phyloP scores from a whole-genome alignment of 1,139 yeast species.

The Yamadazyma triangularis region DNA sequence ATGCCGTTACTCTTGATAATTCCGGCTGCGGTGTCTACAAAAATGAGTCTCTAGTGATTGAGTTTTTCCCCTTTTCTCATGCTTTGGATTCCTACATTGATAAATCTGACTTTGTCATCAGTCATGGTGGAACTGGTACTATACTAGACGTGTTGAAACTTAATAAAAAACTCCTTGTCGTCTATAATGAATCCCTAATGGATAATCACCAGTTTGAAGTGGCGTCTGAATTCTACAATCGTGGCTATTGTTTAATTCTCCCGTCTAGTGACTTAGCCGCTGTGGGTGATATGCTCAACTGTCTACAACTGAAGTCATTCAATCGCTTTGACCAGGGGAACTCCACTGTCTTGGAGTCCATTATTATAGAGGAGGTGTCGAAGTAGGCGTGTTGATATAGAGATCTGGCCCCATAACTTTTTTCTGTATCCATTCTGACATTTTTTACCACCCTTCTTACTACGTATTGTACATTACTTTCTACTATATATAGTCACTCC shows the following conservation, averaged over 20 bases:
- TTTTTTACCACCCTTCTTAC: no score
- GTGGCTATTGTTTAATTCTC: constrained; percentile 5
- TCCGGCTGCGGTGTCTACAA: constrained; percentile 13
- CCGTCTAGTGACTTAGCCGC: constrained; percentile 1
- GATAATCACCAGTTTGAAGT: constrained; percentile 85
- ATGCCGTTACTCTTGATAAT: no score
- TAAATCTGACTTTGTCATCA: constrained; percentile 55
- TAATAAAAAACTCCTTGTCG: constrained; percentile 57
- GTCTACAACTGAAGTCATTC: no score
- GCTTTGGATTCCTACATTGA: constrained; percentile 35
- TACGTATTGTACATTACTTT: no score
- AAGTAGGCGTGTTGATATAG: no score
- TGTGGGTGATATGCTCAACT: no score
- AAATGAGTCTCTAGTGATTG: constrained; percentile 2
- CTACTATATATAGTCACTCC: no score
- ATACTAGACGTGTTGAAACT: constrained; percentile 70
- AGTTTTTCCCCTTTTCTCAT: constrained; percentile 47
- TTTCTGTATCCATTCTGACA: no score
- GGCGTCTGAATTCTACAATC: constrained; percentile 32
- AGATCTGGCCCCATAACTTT: no score
- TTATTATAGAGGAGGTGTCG: no score
- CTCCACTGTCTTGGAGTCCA: no score
- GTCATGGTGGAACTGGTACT: constrained; percentile 96
- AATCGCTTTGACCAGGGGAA: no score
- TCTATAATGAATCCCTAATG: constrained; percentile 67